A percentile compares a stretch with the other conserved stretches of the same genome.
Conservation (phyloP, 164 flowering plant genomes). For the Pachysandra terminalis region DNA sequence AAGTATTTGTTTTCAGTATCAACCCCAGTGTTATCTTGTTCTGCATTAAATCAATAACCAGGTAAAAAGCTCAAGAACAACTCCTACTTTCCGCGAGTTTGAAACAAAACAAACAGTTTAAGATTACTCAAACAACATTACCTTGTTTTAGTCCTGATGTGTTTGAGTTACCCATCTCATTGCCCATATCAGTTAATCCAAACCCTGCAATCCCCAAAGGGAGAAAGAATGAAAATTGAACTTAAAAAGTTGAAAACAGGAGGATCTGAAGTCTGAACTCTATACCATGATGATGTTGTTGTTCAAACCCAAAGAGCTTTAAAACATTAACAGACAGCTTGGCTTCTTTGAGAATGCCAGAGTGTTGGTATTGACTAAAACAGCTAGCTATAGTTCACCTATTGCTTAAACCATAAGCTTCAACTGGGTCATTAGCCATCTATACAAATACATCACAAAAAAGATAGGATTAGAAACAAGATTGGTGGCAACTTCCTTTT, state of each 20-base stretch:
- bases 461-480: not conserved
- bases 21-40: slow-evolving; percentile 23
- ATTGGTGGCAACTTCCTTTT: slow-evolving; percentile 8
- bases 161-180: slow-evolving; percentile 57
- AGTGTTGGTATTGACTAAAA: slow-evolving; percentile 22
- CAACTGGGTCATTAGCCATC: slow-evolving; percentile 19
- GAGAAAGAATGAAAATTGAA: not conserved
- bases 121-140: slow-evolving; percentile 16
- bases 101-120: not conserved
- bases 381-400: slow-evolving; percentile 5
- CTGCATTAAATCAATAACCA: slow-evolving; percentile 22
- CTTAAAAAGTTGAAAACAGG: slow-evolving; percentile 7
- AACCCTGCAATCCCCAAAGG: slow-evolving; percentile 25
- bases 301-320: slow-evolving; percentile 23
- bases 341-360: slow-evolving; percentile 20
- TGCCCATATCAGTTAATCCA: slow-evolving; percentile 37
- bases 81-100: not conserved
- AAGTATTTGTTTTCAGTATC: slow-evolving; percentile 14
- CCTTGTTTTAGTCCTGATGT: slow-evolving; percentile 43
- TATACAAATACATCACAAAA: slow-evolving; percentile 7
- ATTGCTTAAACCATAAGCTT: slow-evolving; percentile 38
- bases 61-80: not conserved
- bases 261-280: slow-evolving; percentile 7
- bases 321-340: slow-evolving; percentile 22
- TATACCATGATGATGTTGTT: slow-evolving; percentile 37